phyloP scores from a whole-genome alignment of 2,329 filamentous ascomycete genomes.

The Trichophyton benhamiae region DNA sequence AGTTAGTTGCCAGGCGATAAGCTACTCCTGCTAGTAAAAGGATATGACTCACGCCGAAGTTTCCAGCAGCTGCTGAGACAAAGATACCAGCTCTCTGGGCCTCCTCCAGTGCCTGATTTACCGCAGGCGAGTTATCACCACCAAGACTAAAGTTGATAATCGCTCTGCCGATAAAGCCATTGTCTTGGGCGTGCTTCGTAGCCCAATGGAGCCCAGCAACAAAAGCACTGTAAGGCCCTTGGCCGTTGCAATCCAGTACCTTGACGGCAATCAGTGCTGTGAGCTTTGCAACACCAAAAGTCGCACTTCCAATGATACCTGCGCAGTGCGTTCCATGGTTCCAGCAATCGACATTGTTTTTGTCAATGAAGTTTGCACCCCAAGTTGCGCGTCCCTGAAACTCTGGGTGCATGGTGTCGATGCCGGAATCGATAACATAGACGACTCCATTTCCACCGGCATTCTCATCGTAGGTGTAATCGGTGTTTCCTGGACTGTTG shows the following conservation, averaged over 20 bases:
- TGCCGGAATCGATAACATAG: conserved; percentile 30
- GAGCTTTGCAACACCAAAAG: conserved; percentile 29
- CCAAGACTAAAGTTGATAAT: conserved; percentile 29
- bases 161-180: conserved; percentile 20
- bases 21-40: neutral
- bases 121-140: conserved; percentile 22
- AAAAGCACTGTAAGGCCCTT: conserved; percentile 36
- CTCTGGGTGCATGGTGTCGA: conserved; percentile 23
- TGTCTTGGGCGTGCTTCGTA: conserved; percentile 22
- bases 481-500: conserved; percentile 14
- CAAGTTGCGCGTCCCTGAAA: conserved; percentile 27
- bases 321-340: conserved; percentile 32
- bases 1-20: neutral
- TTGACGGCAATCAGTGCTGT: conserved; percentile 38
- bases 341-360: conserved; percentile 15
- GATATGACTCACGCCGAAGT: conserved; percentile 19
- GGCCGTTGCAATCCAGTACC: conserved; percentile 35
- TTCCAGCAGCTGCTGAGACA: conserved; percentile 32
- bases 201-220: conserved; percentile 38
- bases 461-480: conserved; percentile 26
- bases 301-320: conserved; percentile 24
- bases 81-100: conserved; percentile 29
- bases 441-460: conserved; percentile 26
- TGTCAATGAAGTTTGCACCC: conserved; percentile 23
- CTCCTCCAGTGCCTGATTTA: conserved; percentile 29